Conservation (phyloP, 768 basidiomycete genomes). For the Lactarius tabidus region DNA sequence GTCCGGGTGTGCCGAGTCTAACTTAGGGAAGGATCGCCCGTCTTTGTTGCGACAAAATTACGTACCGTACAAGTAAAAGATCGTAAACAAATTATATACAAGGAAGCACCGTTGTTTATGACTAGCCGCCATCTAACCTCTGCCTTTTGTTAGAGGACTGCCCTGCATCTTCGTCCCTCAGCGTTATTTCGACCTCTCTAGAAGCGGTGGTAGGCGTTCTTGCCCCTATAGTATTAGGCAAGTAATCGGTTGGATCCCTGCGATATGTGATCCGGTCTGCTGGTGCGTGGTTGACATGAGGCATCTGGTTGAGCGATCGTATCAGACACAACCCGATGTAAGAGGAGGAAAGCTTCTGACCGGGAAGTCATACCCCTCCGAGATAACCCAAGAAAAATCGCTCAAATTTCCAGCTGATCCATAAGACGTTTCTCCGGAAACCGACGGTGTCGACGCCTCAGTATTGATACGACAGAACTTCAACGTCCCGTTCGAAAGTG, state of each 20-base stretch:
- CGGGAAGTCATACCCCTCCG: constrained; percentile 18
- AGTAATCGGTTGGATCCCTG: constrained; percentile 9
- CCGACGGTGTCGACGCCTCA: constrained; percentile 2
- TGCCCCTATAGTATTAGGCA: constrained; percentile 8
- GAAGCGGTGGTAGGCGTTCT: not conserved
- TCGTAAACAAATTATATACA: not conserved
- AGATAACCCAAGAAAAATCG: constrained; percentile 25
- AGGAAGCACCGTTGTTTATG: not conserved
- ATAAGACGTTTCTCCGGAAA: not conserved
- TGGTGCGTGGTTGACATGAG: constrained; percentile 1
- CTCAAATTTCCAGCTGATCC: constrained; percentile 1
- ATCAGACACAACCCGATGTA: constrained; percentile 2
- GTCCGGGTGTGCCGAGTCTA: too few relatives aligned
- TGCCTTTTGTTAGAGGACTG: constrained; percentile 8
- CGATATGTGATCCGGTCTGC: constrained; percentile 4
- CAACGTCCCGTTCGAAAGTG: constrained; percentile 45
- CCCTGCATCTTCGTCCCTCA: constrained; percentile 1
- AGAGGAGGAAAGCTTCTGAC: constrained; percentile 17
- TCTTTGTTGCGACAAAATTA: not conserved
- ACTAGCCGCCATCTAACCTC: constrained; percentile 11
- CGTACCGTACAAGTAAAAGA: not conserved
- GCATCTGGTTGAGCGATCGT: constrained; percentile 6
- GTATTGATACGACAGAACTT: constrained; percentile 34
- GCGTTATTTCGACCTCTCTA: not conserved
- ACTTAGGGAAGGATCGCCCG: too few relatives aligned